Base-by-base conservation (phyloP, 2,329 filamentous ascomycete genomes). In the Fusarium sacchari region DNA sequence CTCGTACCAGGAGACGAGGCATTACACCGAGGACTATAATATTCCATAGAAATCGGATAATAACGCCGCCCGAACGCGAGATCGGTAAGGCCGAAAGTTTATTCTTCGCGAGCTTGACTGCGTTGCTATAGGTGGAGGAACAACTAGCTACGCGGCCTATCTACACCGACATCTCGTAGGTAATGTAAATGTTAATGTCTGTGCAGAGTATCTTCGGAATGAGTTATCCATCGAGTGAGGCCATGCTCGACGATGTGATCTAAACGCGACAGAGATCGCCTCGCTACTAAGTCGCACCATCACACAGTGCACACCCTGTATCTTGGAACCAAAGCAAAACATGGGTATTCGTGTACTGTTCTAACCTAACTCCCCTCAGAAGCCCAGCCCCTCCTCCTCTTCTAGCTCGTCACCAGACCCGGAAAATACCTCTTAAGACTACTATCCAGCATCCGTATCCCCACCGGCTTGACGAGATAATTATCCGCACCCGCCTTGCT, bases 391-490 rank as follows among this genome's bases (percentile, higher is more conserved):
- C 50, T 22, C 34, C 4, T 18, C 50, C 34, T 26, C 20, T 28
- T n/a, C 24, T 53, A 53, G 24, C 6, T n/a, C n/a, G 24, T 43
- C 4, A 42, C 17, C n/a, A 77, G 67, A 3, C 37, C 59, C 6
- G 75, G 73, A 15, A 77, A 77, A 39, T 76, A 69, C n/a, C 50
- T 49, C 32, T 49, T 61, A 2, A 77, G 7, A 22, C 43, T 69
- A 10, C 28, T 30, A 32, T 78, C 76, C 36, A 78, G 37, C 32
- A 74, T 20, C 17, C 71, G 69, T 8, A 78, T 74, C 9, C 72
- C 56, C 5, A 78, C 75, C 2, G 76, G 76, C 17, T 78, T 78
- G 2, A 78, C 76, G 14, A 78, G 68, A 43, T 76, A 78, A 15
- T 78, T 71, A 44, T 78, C 67, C 18, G 76, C 76, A 7, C 76